Percentiles rank a stretch among this genome's conserved stretches.
Conservation (phyloP, 164 flowering plant genomes). For the Protea cynaroides region DNA sequence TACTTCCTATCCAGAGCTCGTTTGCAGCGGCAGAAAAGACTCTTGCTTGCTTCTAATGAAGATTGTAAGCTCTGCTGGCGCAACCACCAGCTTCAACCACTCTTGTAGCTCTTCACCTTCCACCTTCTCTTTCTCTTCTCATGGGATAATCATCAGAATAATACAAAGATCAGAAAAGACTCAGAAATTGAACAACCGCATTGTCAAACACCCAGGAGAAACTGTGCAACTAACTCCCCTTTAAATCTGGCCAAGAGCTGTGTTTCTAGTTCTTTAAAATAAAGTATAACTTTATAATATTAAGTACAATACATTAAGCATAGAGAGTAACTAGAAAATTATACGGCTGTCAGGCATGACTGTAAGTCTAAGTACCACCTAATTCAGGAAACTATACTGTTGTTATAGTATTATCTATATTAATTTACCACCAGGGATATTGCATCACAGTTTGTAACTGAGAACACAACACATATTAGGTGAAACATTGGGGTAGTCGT, state of each 20-base stretch:
- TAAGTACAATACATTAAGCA: not conserved
- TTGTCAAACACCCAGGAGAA: too few species aligned
- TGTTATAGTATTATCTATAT: too few species aligned
- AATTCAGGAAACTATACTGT: too few species aligned
- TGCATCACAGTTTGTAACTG: too few species aligned
- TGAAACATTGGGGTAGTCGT: too few species aligned
- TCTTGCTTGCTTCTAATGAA: conserved; percentile 63
- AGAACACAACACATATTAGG: too few species aligned
- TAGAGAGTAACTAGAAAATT: not conserved
- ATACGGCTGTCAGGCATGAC: too few species aligned
- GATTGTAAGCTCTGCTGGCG: conserved; percentile 62
- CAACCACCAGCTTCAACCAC: conserved; percentile 83
- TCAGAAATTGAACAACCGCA: not conserved
- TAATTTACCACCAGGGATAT: too few species aligned
- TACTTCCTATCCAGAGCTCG: conserved; percentile 14
- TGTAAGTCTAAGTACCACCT: too few species aligned
- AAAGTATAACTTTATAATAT: too few species aligned
- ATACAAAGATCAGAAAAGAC: not conserved
- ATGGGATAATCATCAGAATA: not conserved
- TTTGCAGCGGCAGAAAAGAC: conserved; percentile 42
- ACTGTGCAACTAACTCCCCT: too few species aligned
- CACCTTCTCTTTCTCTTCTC: conserved; percentile 80
- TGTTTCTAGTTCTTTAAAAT: not conserved
- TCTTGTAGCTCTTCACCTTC: conserved; percentile 89
- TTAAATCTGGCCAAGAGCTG: not conserved